A percentile compares a stretch with the other conserved stretches of the same genome.
phyloP scores from a whole-genome alignment of 78 protist genomes.

The Polysphondylium violaceum region DNA sequence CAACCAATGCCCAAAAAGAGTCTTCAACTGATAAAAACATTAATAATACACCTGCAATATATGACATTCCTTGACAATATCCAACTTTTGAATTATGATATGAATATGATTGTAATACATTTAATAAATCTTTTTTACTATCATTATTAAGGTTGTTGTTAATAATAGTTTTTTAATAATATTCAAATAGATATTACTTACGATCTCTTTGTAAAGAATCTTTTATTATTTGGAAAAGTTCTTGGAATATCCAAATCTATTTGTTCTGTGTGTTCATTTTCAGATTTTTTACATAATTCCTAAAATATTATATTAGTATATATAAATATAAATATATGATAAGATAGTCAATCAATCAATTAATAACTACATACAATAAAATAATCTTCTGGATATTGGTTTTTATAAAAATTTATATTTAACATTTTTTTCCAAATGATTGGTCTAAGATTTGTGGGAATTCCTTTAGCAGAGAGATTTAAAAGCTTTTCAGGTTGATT shows the following conservation, averaged over 20 bases:
- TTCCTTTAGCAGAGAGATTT: constrained; percentile 33
- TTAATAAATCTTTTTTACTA: constrained; percentile 57
- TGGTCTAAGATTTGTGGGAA: constrained; percentile 29
- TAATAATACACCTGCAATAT: constrained; percentile 68
- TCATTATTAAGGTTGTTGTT: neutral
- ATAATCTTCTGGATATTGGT: constrained; percentile 25
- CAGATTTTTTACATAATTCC: constrained; percentile 14
- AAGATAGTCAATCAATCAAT: neutral
- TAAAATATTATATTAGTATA: neutral
- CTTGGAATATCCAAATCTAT: constrained; percentile 76
- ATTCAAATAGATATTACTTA: neutral
- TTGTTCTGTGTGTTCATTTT: constrained; percentile 74
- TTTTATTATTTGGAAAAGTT: constrained; percentile 72
- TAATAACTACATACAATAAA: constrained; percentile 11
- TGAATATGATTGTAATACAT: constrained; percentile 70
- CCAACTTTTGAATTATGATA: constrained; percentile 71
- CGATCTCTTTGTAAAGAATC: constrained; percentile 72
- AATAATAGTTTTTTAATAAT: neutral
- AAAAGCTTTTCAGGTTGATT: constrained; percentile 23
- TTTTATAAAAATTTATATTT: constrained; percentile 36
- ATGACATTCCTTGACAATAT: constrained; percentile 87
- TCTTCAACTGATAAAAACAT: constrained; percentile 70
- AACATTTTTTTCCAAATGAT: constrained; percentile 65
- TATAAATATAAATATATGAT: neutral
- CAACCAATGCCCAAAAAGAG: constrained; percentile 59